A percentile compares a stretch with the other conserved stretches of the same genome.
These are phyloP conservation scores for Claviceps pusilla DNA, from an alignment of 2,329 filamentous ascomycete genomes.

Conservation along the genomic window DNA sequence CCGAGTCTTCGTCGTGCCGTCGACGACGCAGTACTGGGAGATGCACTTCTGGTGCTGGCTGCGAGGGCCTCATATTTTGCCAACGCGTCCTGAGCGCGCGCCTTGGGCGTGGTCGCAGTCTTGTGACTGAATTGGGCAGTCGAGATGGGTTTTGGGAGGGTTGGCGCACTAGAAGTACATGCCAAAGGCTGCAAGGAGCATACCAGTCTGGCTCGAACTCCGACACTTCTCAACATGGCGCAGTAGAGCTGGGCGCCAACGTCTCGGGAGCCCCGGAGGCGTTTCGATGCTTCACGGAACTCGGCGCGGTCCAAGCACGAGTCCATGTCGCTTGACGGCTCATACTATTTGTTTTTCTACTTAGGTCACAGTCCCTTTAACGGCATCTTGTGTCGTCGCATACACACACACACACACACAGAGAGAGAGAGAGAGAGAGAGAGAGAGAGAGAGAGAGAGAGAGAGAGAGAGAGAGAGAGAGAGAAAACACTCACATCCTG, in stretches of 20 bases:
- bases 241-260: conserved; percentile 85
- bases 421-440: no score
- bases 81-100: conserved; percentile 13
- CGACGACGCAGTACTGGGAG: conserved; percentile 12
- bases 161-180: conserved; percentile 42
- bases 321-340: conserved; percentile 49
- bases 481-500: conserved; percentile 30
- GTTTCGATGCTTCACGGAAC: conserved; percentile 56
- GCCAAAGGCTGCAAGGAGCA: conserved; percentile 79
- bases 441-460: no score
- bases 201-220: conserved; percentile 67
- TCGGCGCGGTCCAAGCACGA: conserved; percentile 53
- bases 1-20: conserved; percentile 35
- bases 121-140: conserved; percentile 15
- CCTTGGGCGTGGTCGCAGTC: conserved; percentile 16
- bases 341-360: conserved; percentile 26
- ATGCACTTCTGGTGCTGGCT: conserved; percentile 20
- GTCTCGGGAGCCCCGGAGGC: conserved; percentile 68
- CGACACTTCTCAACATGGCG: conserved; percentile 67
- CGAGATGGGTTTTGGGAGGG: conserved; percentile 26
- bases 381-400: neutral
- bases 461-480: no score
- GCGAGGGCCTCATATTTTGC: conserved; percentile 21
- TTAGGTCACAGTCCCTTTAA: neutral
- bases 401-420: no score